Evolutionary conservation across 208 protist species (phyloP), one percentile per base, ranked within the genome.

Genomic region (Acanthamoeba healyi): DNA sequence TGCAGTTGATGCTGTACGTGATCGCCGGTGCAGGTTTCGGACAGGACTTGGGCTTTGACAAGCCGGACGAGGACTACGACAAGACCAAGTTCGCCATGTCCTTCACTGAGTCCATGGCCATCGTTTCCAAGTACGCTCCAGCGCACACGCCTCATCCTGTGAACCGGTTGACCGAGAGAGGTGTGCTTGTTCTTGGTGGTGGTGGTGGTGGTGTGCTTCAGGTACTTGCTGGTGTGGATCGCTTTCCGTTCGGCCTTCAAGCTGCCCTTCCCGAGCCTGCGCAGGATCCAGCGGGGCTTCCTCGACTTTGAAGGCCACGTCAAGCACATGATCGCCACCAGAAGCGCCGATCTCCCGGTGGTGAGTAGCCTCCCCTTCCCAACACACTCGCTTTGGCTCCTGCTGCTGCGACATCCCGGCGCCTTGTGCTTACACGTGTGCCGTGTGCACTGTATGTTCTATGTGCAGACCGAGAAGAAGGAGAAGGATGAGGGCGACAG

Each of bases 11-110:
- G 70, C 26, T 79, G 36, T 46, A 44, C 36, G 38, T 79, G 36
- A 79, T 79, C 70, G 70, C 70, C 36, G 29, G 70, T 6, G 70
- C 70, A 5, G 70, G 70, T 9, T 79, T 79, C 70, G 70, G 70
- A 12, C 70, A 44, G 38, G 12, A 79, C 36, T 17, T 38, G 34
- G 38, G 38, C 9, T 67, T 67, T 24, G 36, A 79, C 70, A 79
- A 38, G 17, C 24, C 38, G 29, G 70, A 79, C 36, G 70, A 38
- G 14, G 36, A 46, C 36, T 79, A 46, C 70, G 70, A 79, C 38
- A 5, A 24, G 4, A 29, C 36, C 70, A 79, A 79, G 70, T 79
- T 46, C 36, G 10, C 70, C 34, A 46, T 46, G 36, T 79, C 36
- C 36, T 79, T 79, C 32, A 79, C 70, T 32, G 70, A 79, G 7